Evolutionary conservation across 257 asterid genomes (phyloP).

Genomic region (Solanum appendiculatum): DNA sequence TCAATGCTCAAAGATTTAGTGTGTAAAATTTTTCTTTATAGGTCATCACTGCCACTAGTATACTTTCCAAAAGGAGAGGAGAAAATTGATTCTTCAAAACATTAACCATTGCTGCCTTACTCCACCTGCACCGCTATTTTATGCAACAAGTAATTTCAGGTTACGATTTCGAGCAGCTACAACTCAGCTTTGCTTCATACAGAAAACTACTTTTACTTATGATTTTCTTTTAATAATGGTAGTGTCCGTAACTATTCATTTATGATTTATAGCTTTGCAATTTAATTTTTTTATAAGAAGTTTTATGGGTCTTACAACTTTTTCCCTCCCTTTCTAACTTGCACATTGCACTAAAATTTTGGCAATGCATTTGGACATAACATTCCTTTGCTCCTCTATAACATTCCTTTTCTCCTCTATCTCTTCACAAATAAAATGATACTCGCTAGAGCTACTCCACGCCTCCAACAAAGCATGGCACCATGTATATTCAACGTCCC

Average conservation of each 20-base stretch:
- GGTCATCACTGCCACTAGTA: not conserved
- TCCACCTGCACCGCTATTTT: not conserved
- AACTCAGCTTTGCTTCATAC: not conserved
- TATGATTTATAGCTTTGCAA: not conserved
- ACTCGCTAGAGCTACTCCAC: not conserved
- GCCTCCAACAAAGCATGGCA: not conserved
- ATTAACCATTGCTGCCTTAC: not conserved
- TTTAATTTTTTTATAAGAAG: not conserved
- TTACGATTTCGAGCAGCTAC: not conserved
- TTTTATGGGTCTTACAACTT: not conserved
- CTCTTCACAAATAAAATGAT: not conserved
- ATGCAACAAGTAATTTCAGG: not conserved
- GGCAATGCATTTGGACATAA: not conserved
- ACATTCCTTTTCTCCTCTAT: not conserved
- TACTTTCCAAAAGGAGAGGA: not conserved
- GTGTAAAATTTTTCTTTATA: not conserved
- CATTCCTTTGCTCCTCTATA: not conserved
- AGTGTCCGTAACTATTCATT: not conserved
- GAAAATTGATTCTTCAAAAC: not conserved
- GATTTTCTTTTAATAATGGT: not conserved
- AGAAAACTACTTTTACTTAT: not conserved
- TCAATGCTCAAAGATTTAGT: not conserved
- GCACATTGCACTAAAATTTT: not conserved
- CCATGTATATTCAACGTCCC: not conserved
- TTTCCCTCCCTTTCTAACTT: not conserved